Percentiles rank a stretch among this genome's conserved stretches.
phyloP scores from a whole-genome alignment of 2,329 filamentous ascomycete species.

The Xylariaceae sp. region DNA sequence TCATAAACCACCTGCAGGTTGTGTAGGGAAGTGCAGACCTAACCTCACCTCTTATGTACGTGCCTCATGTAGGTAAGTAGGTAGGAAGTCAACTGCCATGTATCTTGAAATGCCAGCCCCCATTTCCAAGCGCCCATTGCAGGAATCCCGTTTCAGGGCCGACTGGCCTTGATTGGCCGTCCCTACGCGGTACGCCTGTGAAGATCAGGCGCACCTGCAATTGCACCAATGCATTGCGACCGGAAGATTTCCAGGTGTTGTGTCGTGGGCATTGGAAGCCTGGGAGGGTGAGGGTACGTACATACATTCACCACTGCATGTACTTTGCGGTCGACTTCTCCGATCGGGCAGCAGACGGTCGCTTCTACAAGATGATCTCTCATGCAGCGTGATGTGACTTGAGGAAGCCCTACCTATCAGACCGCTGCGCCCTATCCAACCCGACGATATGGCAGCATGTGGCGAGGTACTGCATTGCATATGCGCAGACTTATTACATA shows the following conservation, averaged over 20 bases:
- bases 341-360: background rate
- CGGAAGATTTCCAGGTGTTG: conserved; percentile 2
- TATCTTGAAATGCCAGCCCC: background rate
- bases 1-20: too few relatives aligned
- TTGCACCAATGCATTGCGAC: conserved; percentile 2
- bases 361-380: background rate
- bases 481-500: too few relatives aligned
- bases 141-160: conserved; percentile 9
- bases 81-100: too few relatives aligned
- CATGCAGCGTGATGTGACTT: conserved; percentile 2
- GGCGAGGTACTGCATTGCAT: too few relatives aligned
- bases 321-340: conserved; percentile 1
- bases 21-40: too few relatives aligned
- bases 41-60: too few relatives aligned
- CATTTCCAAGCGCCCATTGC: background rate
- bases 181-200: too few relatives aligned
- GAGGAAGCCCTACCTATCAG: too few relatives aligned
- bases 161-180: conserved; percentile 11
- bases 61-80: too few relatives aligned
- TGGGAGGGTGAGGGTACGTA: conserved; percentile 4
- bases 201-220: conserved; percentile 12
- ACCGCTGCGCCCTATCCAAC: too few relatives aligned
- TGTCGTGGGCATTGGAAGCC: background rate
- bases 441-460: too few relatives aligned
- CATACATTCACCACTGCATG: conserved; percentile 2